Percentiles rank a stretch among this genome's conserved stretches.
These are phyloP conservation scores for Viridothelium virens DNA, from an alignment of 495 filamentous ascomycete species.

Conservation along the genomic window DNA sequence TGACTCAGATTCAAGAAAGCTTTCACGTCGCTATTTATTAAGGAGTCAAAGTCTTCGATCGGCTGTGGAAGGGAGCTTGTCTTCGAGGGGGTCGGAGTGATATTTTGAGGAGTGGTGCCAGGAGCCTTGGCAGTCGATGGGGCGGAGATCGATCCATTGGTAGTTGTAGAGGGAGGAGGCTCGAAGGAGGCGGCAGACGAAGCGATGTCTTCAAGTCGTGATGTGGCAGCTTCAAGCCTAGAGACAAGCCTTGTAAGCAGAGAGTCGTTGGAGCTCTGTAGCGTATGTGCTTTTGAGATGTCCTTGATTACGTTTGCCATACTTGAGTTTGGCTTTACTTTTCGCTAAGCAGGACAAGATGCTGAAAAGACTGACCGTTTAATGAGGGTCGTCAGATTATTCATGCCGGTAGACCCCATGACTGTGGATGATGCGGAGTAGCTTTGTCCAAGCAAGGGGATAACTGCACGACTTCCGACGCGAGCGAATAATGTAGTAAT, in stretches of 20 bases:
- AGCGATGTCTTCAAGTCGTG: slow-evolving; percentile 91
- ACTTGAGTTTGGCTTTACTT: not conserved
- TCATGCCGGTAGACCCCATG: slow-evolving; percentile 66
- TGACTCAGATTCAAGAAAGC: slow-evolving; percentile 71
- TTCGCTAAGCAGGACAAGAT: not conserved
- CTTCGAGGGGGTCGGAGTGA: slow-evolving; percentile 32
- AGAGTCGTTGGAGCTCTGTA: slow-evolving; percentile 16
- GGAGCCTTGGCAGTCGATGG: slow-evolving; percentile 26
- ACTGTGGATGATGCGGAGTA: slow-evolving; percentile 5
- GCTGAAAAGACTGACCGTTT: slow-evolving; percentile 60
- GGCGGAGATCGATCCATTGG: slow-evolving; percentile 32
- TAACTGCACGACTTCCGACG: not conserved
- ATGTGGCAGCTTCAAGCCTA: slow-evolving; percentile 96
- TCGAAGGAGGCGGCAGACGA: slow-evolving; percentile 54
- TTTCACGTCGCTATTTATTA: slow-evolving; percentile 67
- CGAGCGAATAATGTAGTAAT: not conserved
- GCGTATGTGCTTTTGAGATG: not conserved
- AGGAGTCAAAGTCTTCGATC: slow-evolving; percentile 75
- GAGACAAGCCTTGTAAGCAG: slow-evolving; percentile 40
- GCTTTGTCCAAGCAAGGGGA: slow-evolving; percentile 11
- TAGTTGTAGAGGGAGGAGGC: slow-evolving; percentile 27
- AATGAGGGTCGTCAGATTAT: slow-evolving; percentile 94
- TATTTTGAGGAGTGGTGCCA: slow-evolving; percentile 20
- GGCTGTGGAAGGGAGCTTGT: slow-evolving; percentile 33
- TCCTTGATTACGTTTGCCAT: slow-evolving; percentile 22